Evolutionary conservation across 768 basidiomycete species (phyloP).

Genomic region (Myochromella boudieri): DNA sequence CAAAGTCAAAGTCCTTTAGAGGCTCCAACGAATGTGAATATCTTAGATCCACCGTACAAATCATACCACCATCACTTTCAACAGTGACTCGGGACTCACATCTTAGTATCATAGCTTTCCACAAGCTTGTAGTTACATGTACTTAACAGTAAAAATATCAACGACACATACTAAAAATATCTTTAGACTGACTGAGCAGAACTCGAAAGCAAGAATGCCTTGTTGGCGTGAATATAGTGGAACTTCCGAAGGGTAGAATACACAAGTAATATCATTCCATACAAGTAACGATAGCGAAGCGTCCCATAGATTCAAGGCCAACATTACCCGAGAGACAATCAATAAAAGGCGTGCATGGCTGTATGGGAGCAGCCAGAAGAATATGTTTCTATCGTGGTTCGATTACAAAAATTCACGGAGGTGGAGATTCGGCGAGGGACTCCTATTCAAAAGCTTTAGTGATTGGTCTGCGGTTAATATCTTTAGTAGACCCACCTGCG

Average conservation of each 20-base stretch:
- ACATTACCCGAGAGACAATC: slow-evolving; percentile 4
- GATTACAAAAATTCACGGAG: too few relatives aligned
- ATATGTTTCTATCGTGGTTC: too few relatives aligned
- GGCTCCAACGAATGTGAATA: not conserved
- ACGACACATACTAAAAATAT: slow-evolving; percentile 5
- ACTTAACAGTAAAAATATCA: slow-evolving; percentile 14
- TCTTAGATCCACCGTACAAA: slow-evolving; percentile 13
- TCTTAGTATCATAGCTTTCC: slow-evolving; percentile 17
- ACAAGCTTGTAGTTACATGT: slow-evolving; percentile 20
- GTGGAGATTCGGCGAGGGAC: slow-evolving; percentile 71
- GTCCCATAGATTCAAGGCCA: slow-evolving; percentile 7
- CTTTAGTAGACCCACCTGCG: slow-evolving; percentile 44
- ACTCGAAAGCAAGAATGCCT: not conserved
- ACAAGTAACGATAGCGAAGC: slow-evolving; percentile 9
- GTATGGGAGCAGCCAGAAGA: too few relatives aligned
- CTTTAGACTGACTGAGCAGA: not conserved
- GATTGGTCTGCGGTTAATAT: slow-evolving; percentile 3
- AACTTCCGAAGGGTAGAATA: slow-evolving; percentile 9
- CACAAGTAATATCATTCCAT: slow-evolving; percentile 16
- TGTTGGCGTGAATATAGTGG: slow-evolving; percentile 1
- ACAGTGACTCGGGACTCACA: slow-evolving; percentile 19
- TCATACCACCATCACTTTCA: slow-evolving; percentile 25
- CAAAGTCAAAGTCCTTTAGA: slow-evolving; percentile 42
- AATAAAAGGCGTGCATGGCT: slow-evolving; percentile 4
- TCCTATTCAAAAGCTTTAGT: slow-evolving; percentile 37